Base-by-base conservation (phyloP, 768 basidiomycete species). In the Trametes elegans region DNA sequence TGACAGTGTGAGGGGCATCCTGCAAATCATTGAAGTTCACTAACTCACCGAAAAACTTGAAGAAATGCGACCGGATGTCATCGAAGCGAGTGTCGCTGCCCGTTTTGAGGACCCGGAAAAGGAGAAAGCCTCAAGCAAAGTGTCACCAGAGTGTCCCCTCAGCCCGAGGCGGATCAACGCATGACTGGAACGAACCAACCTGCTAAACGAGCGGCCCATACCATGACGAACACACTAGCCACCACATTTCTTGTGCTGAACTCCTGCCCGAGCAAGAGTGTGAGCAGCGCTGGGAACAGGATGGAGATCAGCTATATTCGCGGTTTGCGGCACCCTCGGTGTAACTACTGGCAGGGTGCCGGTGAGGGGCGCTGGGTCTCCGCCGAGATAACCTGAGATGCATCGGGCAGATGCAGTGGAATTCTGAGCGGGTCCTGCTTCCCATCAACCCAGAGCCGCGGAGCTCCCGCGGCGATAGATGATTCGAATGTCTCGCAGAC, bases 21-120 rank as follows among this genome's bases (percentile, higher is more conserved):
- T 24, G 14, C 31, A 18, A 32, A 10, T 29, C 13, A 11, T 11
- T 18, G 18, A 10, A 23, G 16, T 31, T 13, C 7, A 13, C 3
- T 19, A 11, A 63, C 73, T 11, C 43, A 76, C 80, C 80, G 7
- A 83, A 68, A 62, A 87, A 87, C 60, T 81, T 83, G 72, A 81
- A 80, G 67, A 87, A 87, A 67, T 82, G 76, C 2, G 75, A 75
- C 5, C 86, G 73, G 48, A 88, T 86, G 16, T 82, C 77, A 60
- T 89, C 85, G 63, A 88, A 88, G 1, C 86, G 78, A 3, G 72
- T 74, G 60, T 89, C 86, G 60, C 78, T 81, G 1, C 85, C 85
- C 7, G 75, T 82, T 63, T 83, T 85, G 39, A 89, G 63, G 5
- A 89, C 85, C n/a, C 86, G 79, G 69, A 80, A 84, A 24, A 87